A percentile compares a stretch with the other conserved stretches of the same genome.
Evolutionary conservation across 1,139 yeast genomes (phyloP).

Genomic region (Pichia sp.): DNA sequence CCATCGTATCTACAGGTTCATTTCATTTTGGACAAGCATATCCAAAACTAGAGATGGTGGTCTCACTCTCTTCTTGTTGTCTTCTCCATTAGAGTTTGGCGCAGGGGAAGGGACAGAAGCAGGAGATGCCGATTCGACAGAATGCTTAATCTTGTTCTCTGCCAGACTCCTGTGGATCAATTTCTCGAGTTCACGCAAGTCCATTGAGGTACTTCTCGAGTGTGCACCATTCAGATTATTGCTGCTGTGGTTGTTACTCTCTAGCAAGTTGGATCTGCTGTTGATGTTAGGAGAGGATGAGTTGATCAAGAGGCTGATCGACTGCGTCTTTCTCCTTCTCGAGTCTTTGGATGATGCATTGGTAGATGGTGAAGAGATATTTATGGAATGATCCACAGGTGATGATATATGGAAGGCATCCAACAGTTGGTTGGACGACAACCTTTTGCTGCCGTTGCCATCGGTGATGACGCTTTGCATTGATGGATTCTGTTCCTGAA

Average conservation of each 20-base stretch:
- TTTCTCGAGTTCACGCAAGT: constrained; percentile 11
- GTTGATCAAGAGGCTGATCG: constrained; percentile 7
- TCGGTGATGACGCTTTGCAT: background rate
- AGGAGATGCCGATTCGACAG: background rate
- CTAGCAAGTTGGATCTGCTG: background rate
- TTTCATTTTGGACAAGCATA: constrained; percentile 21
- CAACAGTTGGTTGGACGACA: background rate
- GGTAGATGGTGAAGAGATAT: background rate
- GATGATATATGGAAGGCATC: background rate
- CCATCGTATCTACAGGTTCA: background rate
- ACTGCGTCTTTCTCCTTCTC: constrained; percentile 9
- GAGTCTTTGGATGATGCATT: background rate
- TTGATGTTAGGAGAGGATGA: background rate
- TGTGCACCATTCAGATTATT: background rate
- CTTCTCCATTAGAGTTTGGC: background rate
- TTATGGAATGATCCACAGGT: background rate
- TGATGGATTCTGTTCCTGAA: constrained; percentile 15
- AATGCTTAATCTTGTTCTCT: background rate
- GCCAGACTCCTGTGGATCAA: constrained; percentile 11
- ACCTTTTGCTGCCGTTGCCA: background rate
- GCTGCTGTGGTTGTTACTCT: background rate
- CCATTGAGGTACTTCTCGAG: constrained; percentile 9
- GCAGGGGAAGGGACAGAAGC: background rate
- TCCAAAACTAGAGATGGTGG: constrained; percentile 33
- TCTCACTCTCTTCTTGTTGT: constrained; percentile 16